Conservation (phyloP, 2,329 filamentous ascomycete species). For the Chaetothyriales sp. region DNA sequence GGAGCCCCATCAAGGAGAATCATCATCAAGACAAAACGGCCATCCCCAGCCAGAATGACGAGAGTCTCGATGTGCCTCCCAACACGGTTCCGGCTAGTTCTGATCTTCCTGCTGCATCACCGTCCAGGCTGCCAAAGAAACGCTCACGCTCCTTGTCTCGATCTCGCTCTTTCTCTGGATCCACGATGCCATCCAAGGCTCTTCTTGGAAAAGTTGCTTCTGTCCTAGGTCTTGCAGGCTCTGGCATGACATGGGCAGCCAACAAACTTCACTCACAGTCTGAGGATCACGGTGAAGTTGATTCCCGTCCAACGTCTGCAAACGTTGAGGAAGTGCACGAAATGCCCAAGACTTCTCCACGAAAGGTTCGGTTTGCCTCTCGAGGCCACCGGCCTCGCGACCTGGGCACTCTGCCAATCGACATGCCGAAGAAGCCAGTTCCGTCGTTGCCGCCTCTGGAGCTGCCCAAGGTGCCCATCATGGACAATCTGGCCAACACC, state of each 20-base stretch:
- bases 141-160: conserved; percentile 1
- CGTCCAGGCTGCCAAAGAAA: conserved; percentile 4
- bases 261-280: not conserved
- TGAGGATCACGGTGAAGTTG: not conserved
- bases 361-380: conserved; percentile 11
- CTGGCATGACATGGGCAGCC: conserved; percentile 10
- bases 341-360: not conserved
- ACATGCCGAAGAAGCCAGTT: conserved; percentile 8
- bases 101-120: conserved; percentile 1
- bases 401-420: conserved; percentile 5
- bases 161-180: not conserved
- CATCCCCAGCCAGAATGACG: conserved; percentile 2
- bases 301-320: not conserved
- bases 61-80: conserved; percentile 3
- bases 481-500: conserved; percentile 5
- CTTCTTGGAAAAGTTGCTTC: not conserved
- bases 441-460: conserved; percentile 9
- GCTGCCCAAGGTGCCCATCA: conserved; percentile 5
- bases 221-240: conserved; percentile 1
- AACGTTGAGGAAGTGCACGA: not conserved
- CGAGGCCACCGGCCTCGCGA: conserved; percentile 4
- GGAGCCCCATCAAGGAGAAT: conserved; percentile 3
- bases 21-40: conserved; percentile 4
- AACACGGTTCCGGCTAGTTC: conserved; percentile 5
- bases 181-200: not conserved